Percentiles rank a stretch among this genome's conserved stretches.
These are phyloP conservation scores for Dothistroma septosporum DNA, from an alignment of 2,329 filamentous ascomycete genomes.

Conservation along the genomic window DNA sequence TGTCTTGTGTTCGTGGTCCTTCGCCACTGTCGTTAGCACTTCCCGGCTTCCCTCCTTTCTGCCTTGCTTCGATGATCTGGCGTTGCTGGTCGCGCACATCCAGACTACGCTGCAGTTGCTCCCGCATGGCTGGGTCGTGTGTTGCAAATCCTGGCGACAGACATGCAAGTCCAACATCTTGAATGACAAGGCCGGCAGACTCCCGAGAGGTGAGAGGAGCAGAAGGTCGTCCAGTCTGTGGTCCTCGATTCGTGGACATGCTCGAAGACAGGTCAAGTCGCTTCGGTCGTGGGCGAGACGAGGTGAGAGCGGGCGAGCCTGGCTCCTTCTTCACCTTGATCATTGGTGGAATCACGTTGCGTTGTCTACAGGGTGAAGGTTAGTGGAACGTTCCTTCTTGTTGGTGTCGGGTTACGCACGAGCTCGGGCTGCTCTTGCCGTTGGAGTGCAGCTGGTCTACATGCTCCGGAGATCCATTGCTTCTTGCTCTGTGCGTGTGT, in stretches of 20 bases:
- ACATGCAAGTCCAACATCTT: conserved; percentile 90
- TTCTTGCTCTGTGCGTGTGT: conserved; percentile 31
- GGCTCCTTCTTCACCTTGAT: conserved; percentile 97
- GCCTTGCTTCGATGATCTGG: conserved; percentile 88
- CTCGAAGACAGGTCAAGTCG: conserved; percentile 68
- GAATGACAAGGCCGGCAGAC: conserved; percentile 67
- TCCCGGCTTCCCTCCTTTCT: conserved; percentile 70
- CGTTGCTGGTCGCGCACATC: conserved; percentile 91
- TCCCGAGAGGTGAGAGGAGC: conserved; percentile 72
- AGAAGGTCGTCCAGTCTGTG: conserved; percentile 55
- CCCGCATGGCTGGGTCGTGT: conserved; percentile 92
- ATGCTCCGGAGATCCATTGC: conserved; percentile 35
- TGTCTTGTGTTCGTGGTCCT: conserved; percentile 34
- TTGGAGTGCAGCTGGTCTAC: conserved; percentile 34
- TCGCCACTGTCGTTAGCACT: conserved; percentile 31
- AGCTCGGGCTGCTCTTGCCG: conserved; percentile 53
- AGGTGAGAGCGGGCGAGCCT: conserved; percentile 72
- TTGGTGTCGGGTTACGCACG: conserved; percentile 34
- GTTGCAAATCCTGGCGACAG: conserved; percentile 94
- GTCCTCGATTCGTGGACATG: conserved; percentile 40
- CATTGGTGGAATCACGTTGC: conserved; percentile 59
- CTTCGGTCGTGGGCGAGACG: conserved; percentile 69
- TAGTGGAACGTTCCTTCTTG: conserved; percentile 28
- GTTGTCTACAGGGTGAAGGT: conserved; percentile 43
- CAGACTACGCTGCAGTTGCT: conserved; percentile 90